These are phyloP conservation scores for Lasiodiplodia theobromae DNA, from an alignment of 2,329 filamentous ascomycete species.

Conservation along the genomic window DNA sequence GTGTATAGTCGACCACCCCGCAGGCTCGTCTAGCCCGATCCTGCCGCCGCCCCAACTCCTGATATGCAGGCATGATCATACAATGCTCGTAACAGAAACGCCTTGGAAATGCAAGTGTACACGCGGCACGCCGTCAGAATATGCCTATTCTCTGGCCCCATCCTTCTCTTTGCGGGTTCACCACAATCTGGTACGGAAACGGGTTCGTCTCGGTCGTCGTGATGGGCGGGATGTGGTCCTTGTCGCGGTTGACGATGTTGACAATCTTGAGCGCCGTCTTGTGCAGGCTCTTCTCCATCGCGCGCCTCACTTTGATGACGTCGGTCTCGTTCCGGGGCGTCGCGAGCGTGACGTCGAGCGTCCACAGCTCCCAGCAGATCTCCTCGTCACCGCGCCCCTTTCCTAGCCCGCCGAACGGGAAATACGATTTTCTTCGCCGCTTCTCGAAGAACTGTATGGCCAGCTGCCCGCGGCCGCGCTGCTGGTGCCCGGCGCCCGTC, in stretches of 20 bases:
- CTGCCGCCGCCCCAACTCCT: slow-evolving; percentile 24
- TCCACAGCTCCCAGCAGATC: slow-evolving; percentile 97
- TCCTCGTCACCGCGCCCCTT: slow-evolving; percentile 78
- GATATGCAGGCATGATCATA: slow-evolving; percentile 23
- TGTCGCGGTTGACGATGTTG: slow-evolving; percentile 83
- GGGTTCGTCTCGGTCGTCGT: slow-evolving; percentile 91
- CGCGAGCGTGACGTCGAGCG: slow-evolving; percentile 89
- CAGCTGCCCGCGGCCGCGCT: slow-evolving; percentile 75
- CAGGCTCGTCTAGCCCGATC: slow-evolving; percentile 3
- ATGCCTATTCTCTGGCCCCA: slow-evolving; percentile 83
- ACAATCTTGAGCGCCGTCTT: slow-evolving; percentile 91
- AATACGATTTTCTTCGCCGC: slow-evolving; percentile 80
- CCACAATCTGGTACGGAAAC: slow-evolving; percentile 90
- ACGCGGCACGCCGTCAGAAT: slow-evolving; percentile 51
- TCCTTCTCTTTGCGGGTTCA: slow-evolving; percentile 81
- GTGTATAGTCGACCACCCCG: slow-evolving; percentile 21
- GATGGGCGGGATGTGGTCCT: slow-evolving; percentile 96
- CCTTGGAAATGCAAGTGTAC: slow-evolving; percentile 17
- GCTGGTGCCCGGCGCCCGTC: slow-evolving; percentile 60
- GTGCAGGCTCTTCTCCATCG: slow-evolving; percentile 89
- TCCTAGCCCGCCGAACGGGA: slow-evolving; percentile 62
- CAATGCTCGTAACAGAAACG: slow-evolving; percentile 25
- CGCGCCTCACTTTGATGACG: slow-evolving; percentile 83
- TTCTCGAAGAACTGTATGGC: slow-evolving; percentile 95
- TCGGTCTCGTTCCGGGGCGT: slow-evolving; percentile 89